A percentile compares a stretch with the other conserved stretches of the same genome.
Conservation (phyloP, 2,329 filamentous ascomycete species). For the Diplocarpon mali region DNA sequence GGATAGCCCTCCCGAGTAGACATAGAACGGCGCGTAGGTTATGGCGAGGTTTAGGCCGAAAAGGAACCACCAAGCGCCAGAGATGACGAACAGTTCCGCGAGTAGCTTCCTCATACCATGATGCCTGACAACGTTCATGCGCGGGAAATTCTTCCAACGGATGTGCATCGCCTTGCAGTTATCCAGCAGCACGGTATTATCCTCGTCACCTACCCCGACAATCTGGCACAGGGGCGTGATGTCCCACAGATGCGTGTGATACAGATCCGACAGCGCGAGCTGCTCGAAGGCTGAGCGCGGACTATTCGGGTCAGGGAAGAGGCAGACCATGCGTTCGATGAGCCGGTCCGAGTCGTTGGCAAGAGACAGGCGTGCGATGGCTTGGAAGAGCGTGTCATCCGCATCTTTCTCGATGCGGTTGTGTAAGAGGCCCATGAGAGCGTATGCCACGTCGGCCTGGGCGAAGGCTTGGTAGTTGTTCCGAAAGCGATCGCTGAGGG, state of each 20-base stretch:
- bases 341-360: constrained; percentile 25
- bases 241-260: constrained; percentile 25
- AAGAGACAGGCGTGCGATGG: constrained; percentile 24
- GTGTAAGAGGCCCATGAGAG: constrained; percentile 26
- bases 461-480: constrained; percentile 4
- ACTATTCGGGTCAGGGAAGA: constrained; percentile 8
- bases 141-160: constrained; percentile 16
- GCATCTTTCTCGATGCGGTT: constrained; percentile 18
- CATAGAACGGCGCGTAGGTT: constrained; percentile 3
- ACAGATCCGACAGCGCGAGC: constrained; percentile 20
- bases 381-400: constrained; percentile 24
- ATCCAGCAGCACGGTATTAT: constrained; percentile 24
- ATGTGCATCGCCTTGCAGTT: constrained; percentile 24
- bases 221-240: constrained; percentile 25
- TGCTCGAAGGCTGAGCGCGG: constrained; percentile 5
- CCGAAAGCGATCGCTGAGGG: constrained; percentile 14
- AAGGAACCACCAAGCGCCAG: constrained; percentile 5
- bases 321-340: constrained; percentile 24
- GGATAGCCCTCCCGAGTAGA: background rate
- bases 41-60: constrained; percentile 2
- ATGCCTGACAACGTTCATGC: background rate
- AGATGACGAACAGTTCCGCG: constrained; percentile 9
- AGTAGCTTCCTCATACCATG: constrained; percentile 1
- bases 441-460: constrained; percentile 26
- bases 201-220: constrained; percentile 25